Conservation (phyloP, 495 filamentous ascomycete genomes). For the Penicillium parvum region DNA sequence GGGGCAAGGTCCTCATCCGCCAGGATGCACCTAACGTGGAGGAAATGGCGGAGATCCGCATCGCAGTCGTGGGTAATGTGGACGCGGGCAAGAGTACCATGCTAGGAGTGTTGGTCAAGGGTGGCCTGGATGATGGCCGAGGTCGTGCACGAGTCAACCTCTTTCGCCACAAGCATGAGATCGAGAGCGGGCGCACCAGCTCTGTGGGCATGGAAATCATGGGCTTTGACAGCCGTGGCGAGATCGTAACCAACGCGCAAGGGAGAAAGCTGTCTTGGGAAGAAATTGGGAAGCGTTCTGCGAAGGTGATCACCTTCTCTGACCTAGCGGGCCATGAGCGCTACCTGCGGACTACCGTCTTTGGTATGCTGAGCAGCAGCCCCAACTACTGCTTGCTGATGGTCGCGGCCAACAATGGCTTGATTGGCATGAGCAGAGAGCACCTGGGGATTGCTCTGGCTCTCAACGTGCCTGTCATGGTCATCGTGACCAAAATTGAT, state of each 20-base stretch:
- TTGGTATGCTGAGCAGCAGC: conserved; percentile 88
- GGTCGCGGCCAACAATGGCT: conserved; percentile 96
- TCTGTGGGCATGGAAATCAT: conserved; percentile 99
- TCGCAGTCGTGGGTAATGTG: conserved; percentile 96
- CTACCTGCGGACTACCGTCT: conserved; percentile 94
- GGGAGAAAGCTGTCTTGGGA: conserved; percentile 94
- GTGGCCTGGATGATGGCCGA: conserved; percentile 88
- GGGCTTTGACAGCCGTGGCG: conserved; percentile 88
- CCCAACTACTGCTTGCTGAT: conserved; percentile 97
- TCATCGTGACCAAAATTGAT: conserved; percentile 97
- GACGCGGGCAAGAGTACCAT: conserved; percentile 97
- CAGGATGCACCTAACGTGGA: conserved; percentile 69
- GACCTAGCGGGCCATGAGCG: conserved; percentile 94
- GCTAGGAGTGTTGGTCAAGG: conserved; percentile 94
- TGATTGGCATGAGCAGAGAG: conserved; percentile 98
- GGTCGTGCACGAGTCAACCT: conserved; percentile 94
- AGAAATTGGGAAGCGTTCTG: conserved; percentile 90
- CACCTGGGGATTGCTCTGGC: conserved; percentile 94
- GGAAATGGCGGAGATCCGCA: conserved; percentile 90
- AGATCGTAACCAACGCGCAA: conserved; percentile 76
- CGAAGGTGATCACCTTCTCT: conserved; percentile 95
- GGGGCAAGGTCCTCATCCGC: conserved; percentile 81
- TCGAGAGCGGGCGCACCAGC: conserved; percentile 90
- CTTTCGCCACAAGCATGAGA: conserved; percentile 96
- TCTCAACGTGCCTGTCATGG: conserved; percentile 95